A percentile compares a stretch with the other conserved stretches of the same genome.
phyloP scores from a whole-genome alignment of 1,284 basidiomycete species.

The Malassezia pachydermatis region DNA sequence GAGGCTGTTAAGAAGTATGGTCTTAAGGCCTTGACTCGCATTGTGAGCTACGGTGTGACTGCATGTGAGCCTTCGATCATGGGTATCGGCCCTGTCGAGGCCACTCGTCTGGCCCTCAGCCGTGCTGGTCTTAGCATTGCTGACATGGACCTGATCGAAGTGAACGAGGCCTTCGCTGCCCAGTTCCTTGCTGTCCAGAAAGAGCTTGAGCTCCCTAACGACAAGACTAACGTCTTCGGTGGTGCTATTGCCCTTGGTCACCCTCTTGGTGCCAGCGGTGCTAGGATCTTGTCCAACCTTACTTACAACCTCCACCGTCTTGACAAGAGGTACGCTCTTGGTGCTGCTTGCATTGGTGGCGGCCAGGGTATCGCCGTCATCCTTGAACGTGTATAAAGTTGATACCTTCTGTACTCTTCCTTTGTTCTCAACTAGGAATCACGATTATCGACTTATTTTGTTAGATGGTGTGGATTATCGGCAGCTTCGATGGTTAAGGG shows the following conservation, averaged over 20 bases:
- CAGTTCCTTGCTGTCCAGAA: slow-evolving; percentile 86
- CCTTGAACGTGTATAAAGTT: slow-evolving; percentile 43
- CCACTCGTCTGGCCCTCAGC: slow-evolving; percentile 47
- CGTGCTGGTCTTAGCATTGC: slow-evolving; percentile 48
- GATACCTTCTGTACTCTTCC: too few relatives aligned
- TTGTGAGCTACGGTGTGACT: slow-evolving; percentile 59
- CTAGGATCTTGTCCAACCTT: slow-evolving; percentile 53
- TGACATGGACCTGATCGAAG: slow-evolving; percentile 55
- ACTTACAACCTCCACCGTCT: slow-evolving; percentile 53
- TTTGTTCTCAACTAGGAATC: too few relatives aligned
- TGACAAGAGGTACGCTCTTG: slow-evolving; percentile 54
- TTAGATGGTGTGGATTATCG: too few relatives aligned
- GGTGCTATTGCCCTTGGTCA: slow-evolving; percentile 53
- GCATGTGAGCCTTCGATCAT: slow-evolving; percentile 55
- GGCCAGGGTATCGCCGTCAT: slow-evolving; percentile 51
- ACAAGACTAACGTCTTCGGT: slow-evolving; percentile 55
- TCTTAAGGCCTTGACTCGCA: slow-evolving; percentile 72
- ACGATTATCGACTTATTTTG: too few relatives aligned
- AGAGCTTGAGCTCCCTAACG: slow-evolving; percentile 61
- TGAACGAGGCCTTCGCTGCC: slow-evolving; percentile 77
- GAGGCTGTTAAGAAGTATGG: slow-evolving; percentile 79
- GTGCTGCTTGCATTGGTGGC: slow-evolving; percentile 54
- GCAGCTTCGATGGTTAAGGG: too few relatives aligned
- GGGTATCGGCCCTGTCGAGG: slow-evolving; percentile 55
- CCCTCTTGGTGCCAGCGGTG: slow-evolving; percentile 54